Evolutionary conservation across 331 rosid species (phyloP).

Genomic region (Quercus tomentella): DNA sequence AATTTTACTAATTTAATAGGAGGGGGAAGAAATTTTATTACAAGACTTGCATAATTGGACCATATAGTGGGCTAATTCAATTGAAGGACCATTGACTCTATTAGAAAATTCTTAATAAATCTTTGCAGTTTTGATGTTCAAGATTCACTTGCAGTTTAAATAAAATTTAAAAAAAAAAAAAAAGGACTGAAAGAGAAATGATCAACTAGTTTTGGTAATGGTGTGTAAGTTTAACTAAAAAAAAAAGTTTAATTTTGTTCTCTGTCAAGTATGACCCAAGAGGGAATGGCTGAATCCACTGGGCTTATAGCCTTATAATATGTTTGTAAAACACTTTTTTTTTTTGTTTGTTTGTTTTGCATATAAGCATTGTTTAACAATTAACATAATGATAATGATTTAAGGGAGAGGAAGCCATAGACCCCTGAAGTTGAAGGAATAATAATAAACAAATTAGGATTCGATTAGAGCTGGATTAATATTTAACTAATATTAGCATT

Average conservation of each 20-base stretch:
- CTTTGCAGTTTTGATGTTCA: constrained; percentile 13
- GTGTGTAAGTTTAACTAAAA: no score
- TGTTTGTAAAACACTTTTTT: not conserved
- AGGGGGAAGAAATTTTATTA: not conserved
- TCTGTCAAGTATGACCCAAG: not conserved
- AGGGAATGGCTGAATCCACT: constrained; percentile 11
- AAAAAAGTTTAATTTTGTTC: not conserved
- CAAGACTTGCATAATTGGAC: constrained; percentile 16
- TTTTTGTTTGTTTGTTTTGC: not conserved
- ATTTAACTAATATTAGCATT: not conserved
- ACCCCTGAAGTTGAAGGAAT: not conserved
- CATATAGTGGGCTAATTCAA: not conserved
- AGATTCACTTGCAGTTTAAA: constrained; percentile 6
- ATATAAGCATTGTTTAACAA: not conserved
- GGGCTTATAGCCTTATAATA: not conserved
- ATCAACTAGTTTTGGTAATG: not conserved
- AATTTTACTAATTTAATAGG: not conserved
- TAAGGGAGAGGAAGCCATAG: not conserved
- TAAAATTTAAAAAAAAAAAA: no score
- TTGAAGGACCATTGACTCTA: constrained; percentile 4
- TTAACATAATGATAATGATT: not conserved
- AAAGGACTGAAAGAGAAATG: not conserved
- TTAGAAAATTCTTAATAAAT: constrained; percentile 6
- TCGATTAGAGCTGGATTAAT: not conserved
- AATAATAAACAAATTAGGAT: not conserved